Evolutionary conservation across 164 flowering plant genomes (phyloP), one percentile per base, ranked within the genome.

Genomic region (Cinnamomum micranthum): DNA sequence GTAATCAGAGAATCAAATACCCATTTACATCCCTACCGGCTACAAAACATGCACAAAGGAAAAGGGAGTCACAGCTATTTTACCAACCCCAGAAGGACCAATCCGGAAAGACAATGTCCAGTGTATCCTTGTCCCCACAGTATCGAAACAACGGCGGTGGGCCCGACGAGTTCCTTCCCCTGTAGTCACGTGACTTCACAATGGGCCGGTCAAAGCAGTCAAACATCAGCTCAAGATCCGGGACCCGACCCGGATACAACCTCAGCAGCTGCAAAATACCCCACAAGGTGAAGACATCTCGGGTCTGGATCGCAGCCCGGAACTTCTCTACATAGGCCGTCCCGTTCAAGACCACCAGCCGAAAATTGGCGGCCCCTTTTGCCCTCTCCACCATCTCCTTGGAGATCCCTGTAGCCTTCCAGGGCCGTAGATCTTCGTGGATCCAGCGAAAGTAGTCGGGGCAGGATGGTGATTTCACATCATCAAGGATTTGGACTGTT

Each of bases 1-100:
- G n/a, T n/a, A n/a, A n/a, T n/a, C n/a, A n/a, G n/a, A n/a, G n/a
- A n/a, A n/a, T n/a, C n/a, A n/a, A n/a, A n/a, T n/a, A n/a, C n/a
- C n/a, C n/a, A n/a, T n/a, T n/a, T n/a, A n/a, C n/a, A n/a, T n/a
- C n/a, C n/a, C n/a, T n/a, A n/a, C n/a, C n/a, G n/a, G n/a, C n/a
- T n/a, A 14, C 41, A 28, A 67, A 31, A 28, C 41, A 6, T 28
- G 10, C 3, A 33, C 20, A 7, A 15, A 67, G 23, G 22, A 31
- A 67, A 15, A 14, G 13, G 7, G 17, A 33, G 69, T 20, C 41
- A 9, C 2, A 66, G 75, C 13, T 55, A 41, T 20, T 58, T 82
- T 86, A 91, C 96, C 96, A 89, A 67, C 93, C 96, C 96, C 96
- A 91, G 79, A 88, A 91, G 75, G 88, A 76, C 90, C 90, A 87